phyloP scores from a whole-genome alignment of 768 basidiomycete species.

The Rubroboletus satanas region DNA sequence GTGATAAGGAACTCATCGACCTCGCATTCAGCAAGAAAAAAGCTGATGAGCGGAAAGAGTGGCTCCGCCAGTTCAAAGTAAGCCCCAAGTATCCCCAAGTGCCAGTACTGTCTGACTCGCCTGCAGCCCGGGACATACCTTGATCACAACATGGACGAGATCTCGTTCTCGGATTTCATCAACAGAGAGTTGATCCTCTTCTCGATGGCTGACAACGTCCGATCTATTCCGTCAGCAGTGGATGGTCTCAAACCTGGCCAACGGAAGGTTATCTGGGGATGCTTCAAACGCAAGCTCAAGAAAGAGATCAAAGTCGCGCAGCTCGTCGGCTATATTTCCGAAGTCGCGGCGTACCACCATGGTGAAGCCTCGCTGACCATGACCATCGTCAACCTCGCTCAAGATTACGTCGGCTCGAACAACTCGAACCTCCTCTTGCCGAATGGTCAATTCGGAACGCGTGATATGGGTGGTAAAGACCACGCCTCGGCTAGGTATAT shows the following conservation, averaged over 20 bases:
- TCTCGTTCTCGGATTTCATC: conserved; percentile 91
- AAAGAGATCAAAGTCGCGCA: conserved; percentile 94
- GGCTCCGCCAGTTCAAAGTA: conserved; percentile 91
- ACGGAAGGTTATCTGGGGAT: conserved; percentile 93
- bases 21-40: conserved; percentile 99
- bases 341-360: conserved; percentile 95
- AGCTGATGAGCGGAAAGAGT: conserved; percentile 96
- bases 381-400: conserved; percentile 93
- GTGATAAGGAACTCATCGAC: conserved; percentile 87
- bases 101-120: background rate
- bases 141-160: conserved; percentile 81
- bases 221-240: conserved; percentile 91
- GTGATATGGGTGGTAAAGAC: conserved; percentile 91
- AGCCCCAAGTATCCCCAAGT: conserved; percentile 1
- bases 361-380: conserved; percentile 83
- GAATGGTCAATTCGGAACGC: conserved; percentile 94
- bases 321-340: conserved; percentile 91
- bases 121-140: conserved; percentile 87
- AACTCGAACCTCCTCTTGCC: conserved; percentile 87
- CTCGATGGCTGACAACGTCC: conserved; percentile 99
- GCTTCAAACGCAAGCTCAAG: conserved; percentile 92
- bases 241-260: conserved; percentile 98
- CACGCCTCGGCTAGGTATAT: conserved; percentile 97
- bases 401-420: conserved; percentile 93
- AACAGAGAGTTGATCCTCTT: conserved; percentile 97